phyloP scores from a whole-genome alignment of 2,329 filamentous ascomycete genomes.

The Aspergillus sp. region DNA sequence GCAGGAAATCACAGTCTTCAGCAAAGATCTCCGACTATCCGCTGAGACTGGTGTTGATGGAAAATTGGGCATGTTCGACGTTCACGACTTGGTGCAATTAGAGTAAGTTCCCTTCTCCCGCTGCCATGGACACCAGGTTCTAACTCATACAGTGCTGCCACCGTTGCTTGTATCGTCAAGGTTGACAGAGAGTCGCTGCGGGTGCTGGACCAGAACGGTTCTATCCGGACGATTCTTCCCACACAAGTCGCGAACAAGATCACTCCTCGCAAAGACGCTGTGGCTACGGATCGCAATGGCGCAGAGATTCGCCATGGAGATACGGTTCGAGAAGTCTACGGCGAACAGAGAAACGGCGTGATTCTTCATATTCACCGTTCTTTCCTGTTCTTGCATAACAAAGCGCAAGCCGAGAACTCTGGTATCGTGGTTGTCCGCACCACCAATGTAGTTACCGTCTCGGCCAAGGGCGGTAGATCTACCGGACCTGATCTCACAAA shows the following conservation, averaged over 20 bases:
- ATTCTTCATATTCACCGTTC: constrained; percentile 93
- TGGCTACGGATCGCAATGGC: constrained; percentile 89
- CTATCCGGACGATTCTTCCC: constrained; percentile 77
- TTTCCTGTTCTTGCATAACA: constrained; percentile 87
- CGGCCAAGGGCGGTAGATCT: constrained; percentile 87
- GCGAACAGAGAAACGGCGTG: constrained; percentile 80
- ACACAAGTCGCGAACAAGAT: constrained; percentile 91
- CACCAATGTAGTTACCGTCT: constrained; percentile 82
- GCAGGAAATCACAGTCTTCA: constrained; percentile 94
- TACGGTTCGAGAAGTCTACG: constrained; percentile 85
- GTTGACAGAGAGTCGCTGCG: constrained; percentile 91
- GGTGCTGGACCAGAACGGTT: constrained; percentile 87
- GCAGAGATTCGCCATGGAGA: constrained; percentile 91
- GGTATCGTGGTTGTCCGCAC: constrained; percentile 87
- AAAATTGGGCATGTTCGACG: constrained; percentile 79
- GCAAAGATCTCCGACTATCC: constrained; percentile 91
- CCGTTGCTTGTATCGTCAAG: constrained; percentile 90
- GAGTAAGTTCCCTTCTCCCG: constrained; percentile 58
- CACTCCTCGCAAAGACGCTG: constrained; percentile 76
- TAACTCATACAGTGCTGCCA: constrained; percentile 63
- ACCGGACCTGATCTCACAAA: constrained; percentile 76
- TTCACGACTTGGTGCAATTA: constrained; percentile 92
- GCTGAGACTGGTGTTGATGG: constrained; percentile 87
- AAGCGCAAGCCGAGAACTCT: constrained; percentile 80
- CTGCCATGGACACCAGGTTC: constrained; percentile 20